These are phyloP conservation scores for Aspergillus terreus DNA, from an alignment of 2,329 filamentous ascomycete species.

Conservation along the genomic window DNA sequence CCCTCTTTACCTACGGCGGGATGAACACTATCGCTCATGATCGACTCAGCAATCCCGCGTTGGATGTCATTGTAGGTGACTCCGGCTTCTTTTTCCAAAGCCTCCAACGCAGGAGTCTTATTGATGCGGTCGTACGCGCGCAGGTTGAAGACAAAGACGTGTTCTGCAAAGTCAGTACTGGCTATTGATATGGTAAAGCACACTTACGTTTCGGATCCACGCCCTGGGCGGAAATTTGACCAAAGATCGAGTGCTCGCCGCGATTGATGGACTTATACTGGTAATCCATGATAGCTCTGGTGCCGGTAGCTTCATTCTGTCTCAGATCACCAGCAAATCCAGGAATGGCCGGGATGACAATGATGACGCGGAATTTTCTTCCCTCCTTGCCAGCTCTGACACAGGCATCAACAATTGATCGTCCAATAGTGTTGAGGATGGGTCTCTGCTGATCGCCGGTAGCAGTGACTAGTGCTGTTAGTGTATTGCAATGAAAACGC, in stretches of 20 bases:
- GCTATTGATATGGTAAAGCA: conserved; percentile 6
- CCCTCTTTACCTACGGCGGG: conserved; percentile 43
- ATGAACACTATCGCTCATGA: conserved; percentile 74
- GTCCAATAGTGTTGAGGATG: conserved; percentile 82
- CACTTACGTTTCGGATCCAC: conserved; percentile 62
- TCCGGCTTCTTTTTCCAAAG: conserved; percentile 75
- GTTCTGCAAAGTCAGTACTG: conserved; percentile 42
- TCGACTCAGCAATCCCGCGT: conserved; percentile 80
- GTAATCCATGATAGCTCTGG: conserved; percentile 95
- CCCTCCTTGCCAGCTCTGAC: conserved; percentile 75
- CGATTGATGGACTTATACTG: conserved; percentile 95
- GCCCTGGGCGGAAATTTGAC: conserved; percentile 67
- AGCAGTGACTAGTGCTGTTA: conserved; percentile 60
- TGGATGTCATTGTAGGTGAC: conserved; percentile 84
- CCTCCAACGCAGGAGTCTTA: conserved; percentile 67
- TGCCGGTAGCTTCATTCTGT: conserved; percentile 77
- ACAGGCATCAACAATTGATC: conserved; percentile 85
- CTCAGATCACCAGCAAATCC: conserved; percentile 91
- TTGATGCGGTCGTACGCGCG: conserved; percentile 90
- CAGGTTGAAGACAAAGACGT: conserved; percentile 93
- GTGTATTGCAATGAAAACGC: conserved; percentile 5
- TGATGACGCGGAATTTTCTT: conserved; percentile 85
- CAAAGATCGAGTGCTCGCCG: conserved; percentile 87
- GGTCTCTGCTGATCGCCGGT: conserved; percentile 84
- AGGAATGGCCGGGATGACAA: conserved; percentile 85